Evolutionary conservation across 116 monocot genomes (phyloP).

Genomic region (Cymodocea nodosa): DNA sequence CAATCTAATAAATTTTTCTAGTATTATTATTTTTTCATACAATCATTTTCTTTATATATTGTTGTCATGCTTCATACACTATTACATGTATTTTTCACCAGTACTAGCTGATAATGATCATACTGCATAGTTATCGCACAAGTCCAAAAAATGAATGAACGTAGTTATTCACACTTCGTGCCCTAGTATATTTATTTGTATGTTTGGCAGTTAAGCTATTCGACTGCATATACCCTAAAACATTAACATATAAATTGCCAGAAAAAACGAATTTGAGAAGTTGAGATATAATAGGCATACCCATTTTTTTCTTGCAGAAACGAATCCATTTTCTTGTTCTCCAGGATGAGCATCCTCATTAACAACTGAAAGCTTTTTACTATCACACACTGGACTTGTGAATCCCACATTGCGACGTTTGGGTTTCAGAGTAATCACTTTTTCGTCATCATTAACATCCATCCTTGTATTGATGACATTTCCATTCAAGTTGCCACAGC

Average conservation of each 20-base stretch:
- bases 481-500: constrained; percentile 1
- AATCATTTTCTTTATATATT: too few relatives aligned
- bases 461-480: constrained; percentile 5
- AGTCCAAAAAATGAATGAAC: too few relatives aligned
- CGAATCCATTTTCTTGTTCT: constrained; percentile 39
- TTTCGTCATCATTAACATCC: constrained; percentile 42
- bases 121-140: too few relatives aligned
- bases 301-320: constrained; percentile 83
- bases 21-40: too few relatives aligned
- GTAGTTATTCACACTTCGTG: too few relatives aligned
- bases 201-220: too few relatives aligned
- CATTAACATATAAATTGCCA: neutral
- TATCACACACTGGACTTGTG: constrained; percentile 82
- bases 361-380: constrained; percentile 32
- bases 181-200: too few relatives aligned
- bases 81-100: too few relatives aligned
- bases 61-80: too few relatives aligned
- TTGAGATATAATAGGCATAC: neutral
- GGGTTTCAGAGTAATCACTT: constrained; percentile 18
- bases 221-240: neutral
- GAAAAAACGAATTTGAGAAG: neutral
- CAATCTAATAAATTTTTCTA: too few relatives aligned
- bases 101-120: too few relatives aligned
- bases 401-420: constrained; percentile 63
- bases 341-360: constrained; percentile 47